These are phyloP conservation scores for Warburgia ugandensis DNA, from an alignment of 164 flowering plant genomes.

Conservation along the genomic window DNA sequence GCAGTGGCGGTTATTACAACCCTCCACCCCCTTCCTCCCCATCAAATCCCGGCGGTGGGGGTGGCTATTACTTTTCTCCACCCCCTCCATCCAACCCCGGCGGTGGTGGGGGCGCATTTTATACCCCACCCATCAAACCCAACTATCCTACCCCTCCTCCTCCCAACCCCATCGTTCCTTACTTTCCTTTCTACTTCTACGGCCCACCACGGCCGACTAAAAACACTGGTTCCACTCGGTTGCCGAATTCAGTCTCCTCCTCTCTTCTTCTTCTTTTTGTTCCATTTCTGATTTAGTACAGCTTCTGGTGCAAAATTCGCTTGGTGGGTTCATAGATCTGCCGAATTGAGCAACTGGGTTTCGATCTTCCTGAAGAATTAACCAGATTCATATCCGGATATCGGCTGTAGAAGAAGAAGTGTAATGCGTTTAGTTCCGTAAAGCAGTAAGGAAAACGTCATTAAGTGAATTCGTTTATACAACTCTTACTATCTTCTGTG, in stretches of 20 bases:
- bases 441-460: background rate
- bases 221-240: constrained; percentile 1
- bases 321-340: too few relatives aligned
- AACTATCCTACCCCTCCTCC: constrained; percentile 47
- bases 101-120: too few relatives aligned
- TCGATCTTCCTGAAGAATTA: too few relatives aligned
- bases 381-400: too few relatives aligned
- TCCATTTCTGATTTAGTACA: too few relatives aligned
- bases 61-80: constrained; percentile 20
- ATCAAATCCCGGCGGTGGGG: background rate
- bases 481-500: background rate
- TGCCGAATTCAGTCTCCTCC: background rate
- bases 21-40: constrained; percentile 8
- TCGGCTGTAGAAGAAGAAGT: too few relatives aligned
- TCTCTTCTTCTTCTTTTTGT: constrained; percentile 1
- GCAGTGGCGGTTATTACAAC: constrained; percentile 5
- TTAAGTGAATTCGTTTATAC: background rate
- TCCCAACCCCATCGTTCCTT: constrained; percentile 81
- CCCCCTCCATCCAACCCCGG: too few relatives aligned
- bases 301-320: too few relatives aligned
- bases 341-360: too few relatives aligned
- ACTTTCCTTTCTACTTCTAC: constrained; percentile 66
- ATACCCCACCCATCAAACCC: background rate
- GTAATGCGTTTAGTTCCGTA: background rate
- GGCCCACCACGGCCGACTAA: constrained; percentile 45